Evolutionary conservation across 768 basidiomycete genomes (phyloP), one percentile per base, ranked within the genome.

Genomic region (Amanita inopinata): DNA sequence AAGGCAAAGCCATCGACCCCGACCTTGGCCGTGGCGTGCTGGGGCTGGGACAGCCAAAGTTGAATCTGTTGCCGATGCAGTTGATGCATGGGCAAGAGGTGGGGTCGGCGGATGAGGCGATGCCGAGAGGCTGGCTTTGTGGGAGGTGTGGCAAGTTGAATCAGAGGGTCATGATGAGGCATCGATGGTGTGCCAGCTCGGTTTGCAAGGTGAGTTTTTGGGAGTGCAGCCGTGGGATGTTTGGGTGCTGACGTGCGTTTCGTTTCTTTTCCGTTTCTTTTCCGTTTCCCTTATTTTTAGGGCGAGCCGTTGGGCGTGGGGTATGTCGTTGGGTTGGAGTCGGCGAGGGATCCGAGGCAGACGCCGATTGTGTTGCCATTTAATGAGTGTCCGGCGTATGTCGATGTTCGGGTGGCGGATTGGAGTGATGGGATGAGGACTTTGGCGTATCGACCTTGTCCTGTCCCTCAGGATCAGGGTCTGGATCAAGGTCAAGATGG

Each of bases 351-450:
- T 20, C 37, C 45, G 12, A 11, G 11, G 2, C 45, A 46, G 33
- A 28, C 31, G 20, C 23, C 35, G 5, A 15, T 32, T 27, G 36
- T 35, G 20, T 19, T 46, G 9, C 45, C 45, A 19, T 32, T 34
- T 7, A 46, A 46, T 24, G 15, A 17, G 15, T 38, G 32, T 17
- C 28, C 24, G 14, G 25, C 5, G 14, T 11, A n/a, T 17, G 25
- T 44, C 24, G 43, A 44, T 20, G 35, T 28, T 7, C 9, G 36
- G 3, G 45, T 40, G n/a, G 37, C 31, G 14, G 38, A 46, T 38
- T 46, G 45, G 45, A 38, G 39, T 18, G 45, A 46, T 33, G 45
- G 45, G 30, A 46, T 46, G 45, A 31, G 38, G 31, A 46, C 45
- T n/a, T 19, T 46, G 14, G 34, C 32, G 31, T 46, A 46, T 19